Percentiles rank a stretch among this genome's conserved stretches.
Conservation (phyloP, 2,329 filamentous ascomycete genomes). For the Diplodia corticola region DNA sequence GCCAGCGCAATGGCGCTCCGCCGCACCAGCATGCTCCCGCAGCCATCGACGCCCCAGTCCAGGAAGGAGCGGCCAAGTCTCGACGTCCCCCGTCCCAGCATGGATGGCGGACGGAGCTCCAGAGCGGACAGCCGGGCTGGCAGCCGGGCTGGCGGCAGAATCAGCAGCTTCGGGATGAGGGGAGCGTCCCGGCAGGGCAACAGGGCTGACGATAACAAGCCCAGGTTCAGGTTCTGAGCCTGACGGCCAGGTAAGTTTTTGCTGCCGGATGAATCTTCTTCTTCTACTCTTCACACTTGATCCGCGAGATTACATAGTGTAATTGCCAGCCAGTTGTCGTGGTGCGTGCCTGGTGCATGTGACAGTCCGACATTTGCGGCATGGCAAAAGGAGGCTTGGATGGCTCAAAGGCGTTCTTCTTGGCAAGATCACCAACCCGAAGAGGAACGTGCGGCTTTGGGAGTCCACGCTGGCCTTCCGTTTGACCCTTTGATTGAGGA, state of each 20-base stretch:
- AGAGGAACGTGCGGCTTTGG: neutral
- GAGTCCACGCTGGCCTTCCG: conserved; percentile 1
- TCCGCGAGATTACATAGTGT: neutral
- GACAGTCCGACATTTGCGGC: neutral
- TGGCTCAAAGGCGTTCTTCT: conserved; percentile 3
- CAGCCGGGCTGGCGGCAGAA: conserved; percentile 13
- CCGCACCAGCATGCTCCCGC: conserved; percentile 21
- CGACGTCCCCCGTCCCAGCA: conserved; percentile 13
- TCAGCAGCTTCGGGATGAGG: conserved; percentile 10
- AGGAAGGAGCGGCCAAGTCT: neutral
- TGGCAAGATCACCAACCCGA: neutral
- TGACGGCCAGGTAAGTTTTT: neutral
- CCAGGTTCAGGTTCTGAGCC: conserved; percentile 6
- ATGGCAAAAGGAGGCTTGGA: conserved; percentile 6
- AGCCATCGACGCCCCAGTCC: conserved; percentile 4
- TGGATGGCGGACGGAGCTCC: conserved; percentile 14
- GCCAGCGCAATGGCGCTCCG: conserved; percentile 12
- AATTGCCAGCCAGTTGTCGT: conserved; percentile 2
- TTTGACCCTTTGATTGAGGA: conserved; percentile 1
- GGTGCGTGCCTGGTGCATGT: neutral
- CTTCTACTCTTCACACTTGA: neutral
- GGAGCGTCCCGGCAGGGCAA: conserved; percentile 1
- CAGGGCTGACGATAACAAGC: conserved; percentile 1
- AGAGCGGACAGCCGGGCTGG: conserved; percentile 17
- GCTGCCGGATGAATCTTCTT: neutral